Percentiles rank a stretch among this genome's conserved stretches.
phyloP scores from a whole-genome alignment of 73 alveolate species.

The Paramecium octaurelia region DNA sequence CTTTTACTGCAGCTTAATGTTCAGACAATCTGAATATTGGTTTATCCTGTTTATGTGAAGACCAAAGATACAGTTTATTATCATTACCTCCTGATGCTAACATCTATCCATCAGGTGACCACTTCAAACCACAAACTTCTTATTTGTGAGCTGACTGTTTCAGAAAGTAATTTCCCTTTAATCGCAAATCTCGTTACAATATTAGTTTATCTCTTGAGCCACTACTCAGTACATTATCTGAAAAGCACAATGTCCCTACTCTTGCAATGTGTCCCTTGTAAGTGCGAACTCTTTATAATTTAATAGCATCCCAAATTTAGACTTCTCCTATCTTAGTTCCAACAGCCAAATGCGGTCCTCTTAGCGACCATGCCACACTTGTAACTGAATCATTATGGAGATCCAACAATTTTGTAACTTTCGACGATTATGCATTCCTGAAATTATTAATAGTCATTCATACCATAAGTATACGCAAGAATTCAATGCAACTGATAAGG shows the following conservation, averaged over 20 bases:
- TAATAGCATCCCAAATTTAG: slow-evolving; percentile 78
- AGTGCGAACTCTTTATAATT: slow-evolving; percentile 72
- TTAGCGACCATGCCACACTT: slow-evolving; percentile 84
- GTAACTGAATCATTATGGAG: slow-evolving; percentile 91
- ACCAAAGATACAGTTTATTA: slow-evolving; percentile 96
- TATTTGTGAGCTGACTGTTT: slow-evolving; percentile 83
- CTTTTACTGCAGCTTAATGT: slow-evolving; percentile 99
- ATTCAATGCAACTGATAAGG: slow-evolving; percentile 97
- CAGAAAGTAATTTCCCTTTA: slow-evolving; percentile 52
- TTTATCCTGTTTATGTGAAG: slow-evolving; percentile 62
- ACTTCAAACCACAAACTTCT: slow-evolving; percentile 99
- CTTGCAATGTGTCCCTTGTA: slow-evolving; percentile 83
- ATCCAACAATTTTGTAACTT: slow-evolving; percentile 92
- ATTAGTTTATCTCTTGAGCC: slow-evolving; percentile 95
- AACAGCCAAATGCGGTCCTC: slow-evolving; percentile 75
- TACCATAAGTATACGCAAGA: slow-evolving; percentile 85
- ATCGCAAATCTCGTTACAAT: slow-evolving; percentile 89
- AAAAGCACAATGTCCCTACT: slow-evolving; percentile 78
- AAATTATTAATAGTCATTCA: neutral
- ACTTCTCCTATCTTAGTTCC: slow-evolving; percentile 83
- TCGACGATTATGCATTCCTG: slow-evolving; percentile 70
- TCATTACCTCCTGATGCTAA: slow-evolving; percentile 99
- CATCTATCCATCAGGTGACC: slow-evolving; percentile 97
- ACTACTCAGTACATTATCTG: slow-evolving; percentile 73
- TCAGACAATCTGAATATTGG: slow-evolving; percentile 83